phyloP scores from a whole-genome alignment of 2,329 filamentous ascomycete genomes.

The Pleoardoris graminearum region DNA sequence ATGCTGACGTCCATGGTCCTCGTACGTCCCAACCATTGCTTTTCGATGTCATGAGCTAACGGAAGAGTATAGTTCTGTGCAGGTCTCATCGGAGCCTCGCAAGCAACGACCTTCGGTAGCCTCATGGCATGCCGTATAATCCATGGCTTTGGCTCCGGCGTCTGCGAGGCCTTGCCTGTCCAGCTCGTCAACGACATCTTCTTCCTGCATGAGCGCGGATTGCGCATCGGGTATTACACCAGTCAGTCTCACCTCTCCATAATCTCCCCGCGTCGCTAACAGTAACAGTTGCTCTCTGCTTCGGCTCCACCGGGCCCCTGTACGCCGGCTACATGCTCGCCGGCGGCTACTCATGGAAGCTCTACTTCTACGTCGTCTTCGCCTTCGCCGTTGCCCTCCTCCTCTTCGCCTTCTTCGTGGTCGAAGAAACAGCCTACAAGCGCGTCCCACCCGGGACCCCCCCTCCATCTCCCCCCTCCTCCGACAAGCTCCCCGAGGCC shows the following conservation, averaged over 20 bases:
- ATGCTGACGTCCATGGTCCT: conserved; percentile 48
- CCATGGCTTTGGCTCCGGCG: conserved; percentile 49
- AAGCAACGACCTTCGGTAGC: conserved; percentile 45
- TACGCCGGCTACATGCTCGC: conserved; percentile 65
- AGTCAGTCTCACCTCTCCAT: not conserved
- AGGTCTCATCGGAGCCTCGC: conserved; percentile 50
- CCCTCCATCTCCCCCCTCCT: conserved; percentile 5
- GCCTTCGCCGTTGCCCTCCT: conserved; percentile 54
- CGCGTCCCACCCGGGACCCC: conserved; percentile 4
- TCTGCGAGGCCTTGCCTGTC: conserved; percentile 53
- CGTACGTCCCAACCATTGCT: conserved; percentile 17
- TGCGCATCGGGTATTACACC: conserved; percentile 63
- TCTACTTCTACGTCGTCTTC: conserved; percentile 65
- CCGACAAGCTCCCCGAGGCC: conserved; percentile 19
- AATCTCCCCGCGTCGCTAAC: conserved; percentile 3
- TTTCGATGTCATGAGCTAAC: not conserved
- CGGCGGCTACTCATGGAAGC: conserved; percentile 61
- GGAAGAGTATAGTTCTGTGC: conserved; percentile 39
- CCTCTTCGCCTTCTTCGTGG: conserved; percentile 58
- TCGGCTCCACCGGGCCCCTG: conserved; percentile 60
- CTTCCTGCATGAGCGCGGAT: conserved; percentile 53
- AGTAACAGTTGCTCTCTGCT: conserved; percentile 56
- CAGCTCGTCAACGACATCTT: conserved; percentile 56
- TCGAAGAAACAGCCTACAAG: conserved; percentile 63
- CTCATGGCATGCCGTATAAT: conserved; percentile 51